Evolutionary conservation across 2,329 filamentous ascomycete species (phyloP).

Genomic region (Monosporascus sp.): DNA sequence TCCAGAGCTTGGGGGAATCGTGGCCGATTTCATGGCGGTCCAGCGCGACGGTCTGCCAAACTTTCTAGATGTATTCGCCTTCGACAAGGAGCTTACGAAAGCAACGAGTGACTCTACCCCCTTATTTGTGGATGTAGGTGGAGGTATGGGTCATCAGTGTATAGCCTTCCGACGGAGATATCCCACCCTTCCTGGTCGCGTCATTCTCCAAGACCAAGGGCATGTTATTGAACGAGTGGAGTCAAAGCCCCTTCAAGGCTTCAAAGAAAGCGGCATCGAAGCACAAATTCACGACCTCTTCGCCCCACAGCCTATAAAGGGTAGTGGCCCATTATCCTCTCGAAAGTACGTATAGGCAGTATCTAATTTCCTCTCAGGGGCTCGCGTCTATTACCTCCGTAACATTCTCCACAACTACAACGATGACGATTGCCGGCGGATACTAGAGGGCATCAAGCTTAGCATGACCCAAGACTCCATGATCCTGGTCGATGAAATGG

Average conservation of each 20-base stretch:
- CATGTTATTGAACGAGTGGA: slow-evolving; percentile 10
- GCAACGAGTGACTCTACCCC: slow-evolving; percentile 4
- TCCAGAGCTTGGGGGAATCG: slow-evolving; percentile 8
- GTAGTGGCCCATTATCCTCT: background rate
- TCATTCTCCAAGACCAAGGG: slow-evolving; percentile 16
- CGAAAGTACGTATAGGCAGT: no score
- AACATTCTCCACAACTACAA: slow-evolving; percentile 14
- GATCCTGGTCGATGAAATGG: background rate
- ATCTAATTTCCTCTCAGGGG: slow-evolving; percentile 4
- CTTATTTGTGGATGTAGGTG: slow-evolving; percentile 20
- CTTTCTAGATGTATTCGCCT: slow-evolving; percentile 12
- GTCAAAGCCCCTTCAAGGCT: slow-evolving; percentile 13
- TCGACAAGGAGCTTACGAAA: slow-evolving; percentile 10
- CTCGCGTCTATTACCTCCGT: slow-evolving; percentile 15
- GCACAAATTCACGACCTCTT: slow-evolving; percentile 13
- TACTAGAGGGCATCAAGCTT: slow-evolving; percentile 10
- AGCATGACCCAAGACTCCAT: slow-evolving; percentile 13
- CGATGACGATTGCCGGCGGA: slow-evolving; percentile 9
- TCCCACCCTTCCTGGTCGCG: slow-evolving; percentile 13
- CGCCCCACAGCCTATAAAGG: slow-evolving; percentile 10
- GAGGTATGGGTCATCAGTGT: slow-evolving; percentile 16
- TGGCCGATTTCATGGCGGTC: slow-evolving; percentile 14
- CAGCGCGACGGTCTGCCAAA: slow-evolving; percentile 12
- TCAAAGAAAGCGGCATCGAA: slow-evolving; percentile 10
- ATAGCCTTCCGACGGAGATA: slow-evolving; percentile 9